Evolutionary conservation across 2,329 filamentous ascomycete species (phyloP), one percentile per base, ranked within the genome.

Genomic region (Aspergillus alliaceus): DNA sequence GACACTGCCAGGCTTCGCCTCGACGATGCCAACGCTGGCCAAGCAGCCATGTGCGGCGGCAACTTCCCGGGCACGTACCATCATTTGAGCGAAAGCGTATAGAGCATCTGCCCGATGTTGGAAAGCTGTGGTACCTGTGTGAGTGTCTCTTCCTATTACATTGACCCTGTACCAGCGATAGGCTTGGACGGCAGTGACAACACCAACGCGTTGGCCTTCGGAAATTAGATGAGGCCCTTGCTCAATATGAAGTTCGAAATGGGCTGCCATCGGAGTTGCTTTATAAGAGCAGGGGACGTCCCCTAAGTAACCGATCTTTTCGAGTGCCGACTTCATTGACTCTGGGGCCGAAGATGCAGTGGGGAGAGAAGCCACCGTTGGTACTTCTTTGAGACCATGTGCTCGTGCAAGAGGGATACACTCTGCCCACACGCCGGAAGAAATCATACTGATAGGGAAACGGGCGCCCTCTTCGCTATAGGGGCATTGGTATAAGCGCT

Each of bases 161-260:
- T 83, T 84, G 35, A 92, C 72, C 0, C 84, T 88, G 70, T 86
- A 86, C 90, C 90, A 92, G 57, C 85, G 84, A 71, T 90, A 91
- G 5, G 87, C 87, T 69, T 92, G 89, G 1, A 90, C 89, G 2
- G 88, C 89, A 31, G 83, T 82, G 4, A 93, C 90, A 6, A 90
- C 82, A 22, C 88, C 87, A 51, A 93, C 82, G 53, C 86, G 86
- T 62, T 86, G 81, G 25, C 80, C 75, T 27, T 82, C 79, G 15
- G 80, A 80, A 66, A 93, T 86, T 1, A 96, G 80, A 32, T 91
- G 84, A 0, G 90, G 90, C 0, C 90, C 90, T 70, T 96, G 91
- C 70, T 96, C 91, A 53, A 93, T 93, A 68, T 95, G 90, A 9
- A 95, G 80, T 72, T 93, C 90, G 66, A 93, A 93, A 71, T 93